Percentiles rank a stretch among this genome's conserved stretches.
Conservation (phyloP, 441 rosid genomes). For the Gossypium schwendimanii region DNA sequence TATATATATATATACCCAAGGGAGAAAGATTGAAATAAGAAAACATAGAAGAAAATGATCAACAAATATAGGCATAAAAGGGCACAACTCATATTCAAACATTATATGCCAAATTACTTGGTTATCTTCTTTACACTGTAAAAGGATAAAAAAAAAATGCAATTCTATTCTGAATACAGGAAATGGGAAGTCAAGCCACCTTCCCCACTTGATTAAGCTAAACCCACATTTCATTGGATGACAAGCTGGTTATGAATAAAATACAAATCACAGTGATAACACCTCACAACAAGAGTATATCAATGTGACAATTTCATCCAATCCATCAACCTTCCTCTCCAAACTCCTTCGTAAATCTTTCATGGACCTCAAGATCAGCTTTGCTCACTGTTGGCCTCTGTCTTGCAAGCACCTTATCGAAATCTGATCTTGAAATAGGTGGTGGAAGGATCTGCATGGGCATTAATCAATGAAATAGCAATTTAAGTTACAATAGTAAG, state of each 20-base stretch:
- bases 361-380: constrained; percentile 84
- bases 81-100: constrained; percentile 5
- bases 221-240: constrained; percentile 12
- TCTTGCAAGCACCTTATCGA: constrained; percentile 93
- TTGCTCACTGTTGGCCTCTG: constrained; percentile 98
- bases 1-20: neutral
- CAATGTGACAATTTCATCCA: constrained; percentile 11
- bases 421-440: constrained; percentile 73
- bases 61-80: neutral
- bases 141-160: constrained; percentile 12
- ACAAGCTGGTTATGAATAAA: constrained; percentile 34
- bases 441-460: constrained; percentile 85
- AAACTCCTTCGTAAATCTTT: constrained; percentile 96
- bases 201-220: constrained; percentile 26
- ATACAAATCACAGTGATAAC: constrained; percentile 34
- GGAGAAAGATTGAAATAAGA: neutral
- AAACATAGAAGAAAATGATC: neutral
- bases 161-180: constrained; percentile 31
- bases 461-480: constrained; percentile 8
- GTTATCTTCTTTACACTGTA: constrained; percentile 38
- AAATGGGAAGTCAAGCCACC: constrained; percentile 32
- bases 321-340: constrained; percentile 90
- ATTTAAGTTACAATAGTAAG: neutral
- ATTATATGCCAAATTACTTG: neutral
- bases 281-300: constrained; percentile 24